Evolutionary conservation across 176 grass and related monocot genomes (phyloP).

Genomic region (Coix lacrymajobi): DNA sequence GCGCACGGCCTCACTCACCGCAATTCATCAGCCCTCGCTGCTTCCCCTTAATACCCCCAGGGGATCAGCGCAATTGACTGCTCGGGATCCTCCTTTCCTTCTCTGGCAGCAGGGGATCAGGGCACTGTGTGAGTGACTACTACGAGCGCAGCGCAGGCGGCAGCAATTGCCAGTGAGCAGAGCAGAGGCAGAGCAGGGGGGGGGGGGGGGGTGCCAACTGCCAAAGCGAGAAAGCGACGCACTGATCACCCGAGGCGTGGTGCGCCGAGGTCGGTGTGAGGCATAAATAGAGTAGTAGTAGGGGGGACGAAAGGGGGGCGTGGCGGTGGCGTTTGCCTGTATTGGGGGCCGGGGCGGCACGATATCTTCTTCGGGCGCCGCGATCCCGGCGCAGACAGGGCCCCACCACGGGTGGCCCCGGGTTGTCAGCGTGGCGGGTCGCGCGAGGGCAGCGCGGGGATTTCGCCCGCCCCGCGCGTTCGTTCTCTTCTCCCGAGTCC

Average conservation of each 20-base stretch:
- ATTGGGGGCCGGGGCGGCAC: background rate
- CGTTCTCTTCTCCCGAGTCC: too few relatives aligned
- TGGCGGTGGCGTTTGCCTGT: background rate
- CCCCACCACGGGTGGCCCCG: too few relatives aligned
- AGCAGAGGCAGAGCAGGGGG: background rate
- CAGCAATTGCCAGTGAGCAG: constrained; percentile 26
- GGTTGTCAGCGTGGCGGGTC: background rate
- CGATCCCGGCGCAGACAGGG: constrained; percentile 1
- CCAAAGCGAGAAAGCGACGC: constrained; percentile 30
- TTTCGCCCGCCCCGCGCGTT: background rate
- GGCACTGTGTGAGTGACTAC: background rate
- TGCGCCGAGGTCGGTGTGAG: constrained; percentile 24
- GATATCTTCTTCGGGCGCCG: constrained; percentile 28
- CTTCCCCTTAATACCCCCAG: background rate
- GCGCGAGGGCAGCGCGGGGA: constrained; percentile 12
- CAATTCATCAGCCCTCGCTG: too few relatives aligned
- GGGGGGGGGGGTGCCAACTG: too few relatives aligned
- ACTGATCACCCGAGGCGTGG: background rate
- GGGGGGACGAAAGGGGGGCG: background rate
- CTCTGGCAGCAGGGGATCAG: background rate
- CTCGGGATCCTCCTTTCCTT: constrained; percentile 29
- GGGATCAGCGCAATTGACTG: constrained; percentile 35
- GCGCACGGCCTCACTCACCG: background rate
- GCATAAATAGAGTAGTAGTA: constrained; percentile 39
- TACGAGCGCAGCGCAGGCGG: background rate